Evolutionary conservation across 2,329 filamentous ascomycete genomes (phyloP).

Genomic region (Talaromyces amestolkiae): DNA sequence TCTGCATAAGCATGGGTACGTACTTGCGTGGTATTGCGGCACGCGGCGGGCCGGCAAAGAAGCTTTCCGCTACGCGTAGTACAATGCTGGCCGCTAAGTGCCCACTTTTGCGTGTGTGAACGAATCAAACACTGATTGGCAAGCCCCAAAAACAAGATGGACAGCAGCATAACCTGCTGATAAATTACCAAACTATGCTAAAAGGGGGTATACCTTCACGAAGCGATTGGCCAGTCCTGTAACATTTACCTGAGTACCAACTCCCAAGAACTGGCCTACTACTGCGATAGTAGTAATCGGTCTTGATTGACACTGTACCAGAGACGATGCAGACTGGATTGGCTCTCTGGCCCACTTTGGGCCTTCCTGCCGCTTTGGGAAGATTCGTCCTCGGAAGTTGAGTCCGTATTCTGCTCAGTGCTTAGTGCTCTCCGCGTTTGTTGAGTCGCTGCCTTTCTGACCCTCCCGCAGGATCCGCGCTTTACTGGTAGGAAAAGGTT

Average conservation of each 20-base stretch:
- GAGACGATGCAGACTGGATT: not conserved
- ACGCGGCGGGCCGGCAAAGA: not conserved
- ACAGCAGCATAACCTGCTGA: not conserved
- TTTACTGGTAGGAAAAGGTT: not conserved
- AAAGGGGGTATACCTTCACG: not conserved
- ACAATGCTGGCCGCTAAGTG: not conserved
- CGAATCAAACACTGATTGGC: not conserved
- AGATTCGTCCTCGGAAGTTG: not conserved
- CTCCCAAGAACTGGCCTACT: not conserved
- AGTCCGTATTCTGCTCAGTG: not conserved
- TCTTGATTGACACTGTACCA: not conserved
- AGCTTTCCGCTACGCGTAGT: not conserved
- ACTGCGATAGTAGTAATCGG: not conserved
- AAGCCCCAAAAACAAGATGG: not conserved
- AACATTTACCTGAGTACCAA: not conserved
- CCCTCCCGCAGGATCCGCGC: not conserved
- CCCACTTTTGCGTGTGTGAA: not conserved
- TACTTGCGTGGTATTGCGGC: not conserved
- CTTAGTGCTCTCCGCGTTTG: not conserved
- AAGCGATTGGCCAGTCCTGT: not conserved
- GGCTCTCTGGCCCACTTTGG: not conserved
- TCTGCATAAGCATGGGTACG: not conserved
- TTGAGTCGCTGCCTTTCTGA: not conserved
- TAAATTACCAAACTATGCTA: not conserved
- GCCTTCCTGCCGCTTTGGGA: not conserved